A percentile compares a stretch with the other conserved stretches of the same genome.
These are phyloP conservation scores for Zygotorulaspora sp. DNA, from an alignment of 805 yeast genomes.

Conservation along the genomic window DNA sequence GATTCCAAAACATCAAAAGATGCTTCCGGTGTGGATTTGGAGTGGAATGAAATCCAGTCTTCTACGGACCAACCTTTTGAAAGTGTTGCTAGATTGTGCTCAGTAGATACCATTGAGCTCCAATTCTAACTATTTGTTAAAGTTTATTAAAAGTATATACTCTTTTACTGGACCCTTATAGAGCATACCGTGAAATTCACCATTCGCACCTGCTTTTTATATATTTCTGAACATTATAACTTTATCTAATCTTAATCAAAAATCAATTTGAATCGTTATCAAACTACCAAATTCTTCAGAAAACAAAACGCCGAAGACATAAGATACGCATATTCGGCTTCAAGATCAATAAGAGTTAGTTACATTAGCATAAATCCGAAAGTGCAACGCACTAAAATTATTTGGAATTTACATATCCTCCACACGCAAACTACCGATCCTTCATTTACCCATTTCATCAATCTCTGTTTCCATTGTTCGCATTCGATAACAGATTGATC, in stretches of 20 bases:
- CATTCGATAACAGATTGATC: neutral
- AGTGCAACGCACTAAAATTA: no score
- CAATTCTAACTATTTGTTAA: slow-evolving; percentile 2
- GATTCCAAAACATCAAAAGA: slow-evolving; percentile 49
- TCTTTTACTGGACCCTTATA: neutral
- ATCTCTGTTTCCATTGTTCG: no score
- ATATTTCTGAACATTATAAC: neutral
- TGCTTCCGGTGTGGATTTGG: slow-evolving; percentile 52
- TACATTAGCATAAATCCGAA: no score
- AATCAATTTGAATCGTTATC: neutral
- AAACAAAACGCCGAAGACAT: neutral
- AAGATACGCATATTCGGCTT: no score
- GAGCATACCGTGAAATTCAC: neutral
- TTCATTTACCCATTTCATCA: no score
- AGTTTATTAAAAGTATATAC: neutral
- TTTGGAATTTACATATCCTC: no score
- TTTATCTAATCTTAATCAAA: neutral
- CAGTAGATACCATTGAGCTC: neutral
- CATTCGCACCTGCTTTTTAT: neutral
- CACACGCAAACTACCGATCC: no score
- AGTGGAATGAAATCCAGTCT: slow-evolving; percentile 75
- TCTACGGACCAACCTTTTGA: slow-evolving; percentile 68
- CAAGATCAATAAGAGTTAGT: no score
- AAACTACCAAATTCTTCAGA: neutral
- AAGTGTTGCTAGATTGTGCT: slow-evolving; percentile 4